Conservation (phyloP, 2,329 filamentous ascomycete species). For the Pseudocercospora cruenta region DNA sequence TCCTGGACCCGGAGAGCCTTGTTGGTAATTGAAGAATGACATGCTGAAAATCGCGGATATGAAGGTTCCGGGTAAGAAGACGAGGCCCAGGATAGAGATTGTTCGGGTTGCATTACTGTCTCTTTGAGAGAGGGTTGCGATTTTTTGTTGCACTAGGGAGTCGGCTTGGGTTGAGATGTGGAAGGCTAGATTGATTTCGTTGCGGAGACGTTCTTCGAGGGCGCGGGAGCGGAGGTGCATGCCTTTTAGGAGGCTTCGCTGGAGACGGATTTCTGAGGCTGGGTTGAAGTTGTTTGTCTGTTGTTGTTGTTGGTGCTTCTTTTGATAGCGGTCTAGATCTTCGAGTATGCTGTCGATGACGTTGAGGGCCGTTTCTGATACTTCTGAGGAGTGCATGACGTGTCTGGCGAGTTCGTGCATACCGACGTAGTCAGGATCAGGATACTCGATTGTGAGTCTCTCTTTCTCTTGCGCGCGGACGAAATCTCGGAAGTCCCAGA, state of each 20-base stretch:
- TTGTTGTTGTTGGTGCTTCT: background rate
- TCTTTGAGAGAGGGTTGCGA: constrained; percentile 24
- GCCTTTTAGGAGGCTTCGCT: constrained; percentile 24
- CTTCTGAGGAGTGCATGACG: constrained; percentile 29
- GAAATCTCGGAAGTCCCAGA: constrained; percentile 25
- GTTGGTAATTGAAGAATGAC: constrained; percentile 26
- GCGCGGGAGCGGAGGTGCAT: constrained; percentile 27
- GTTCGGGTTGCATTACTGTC: constrained; percentile 31
- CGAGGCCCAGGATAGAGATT: constrained; percentile 30
- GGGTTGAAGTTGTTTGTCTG: background rate
- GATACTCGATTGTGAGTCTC: constrained; percentile 11
- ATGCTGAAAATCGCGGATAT: constrained; percentile 30
- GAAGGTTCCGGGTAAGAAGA: constrained; percentile 33
- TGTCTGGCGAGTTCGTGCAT: constrained; percentile 32
- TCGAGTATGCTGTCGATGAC: constrained; percentile 24
- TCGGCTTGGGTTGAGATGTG: constrained; percentile 32
- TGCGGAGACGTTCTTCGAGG: constrained; percentile 29
- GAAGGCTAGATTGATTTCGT: constrained; percentile 35
- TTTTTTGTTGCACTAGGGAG: constrained; percentile 23
- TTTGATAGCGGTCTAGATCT: background rate
- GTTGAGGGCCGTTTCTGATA: constrained; percentile 19
- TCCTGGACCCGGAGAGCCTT: background rate
- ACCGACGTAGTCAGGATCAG: constrained; percentile 13
- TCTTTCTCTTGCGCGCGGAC: constrained; percentile 23
- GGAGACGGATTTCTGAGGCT: constrained; percentile 14